These are phyloP conservation scores for Dendrobium nobile DNA, from an alignment of 106 monocot genomes.

Conservation along the genomic window DNA sequence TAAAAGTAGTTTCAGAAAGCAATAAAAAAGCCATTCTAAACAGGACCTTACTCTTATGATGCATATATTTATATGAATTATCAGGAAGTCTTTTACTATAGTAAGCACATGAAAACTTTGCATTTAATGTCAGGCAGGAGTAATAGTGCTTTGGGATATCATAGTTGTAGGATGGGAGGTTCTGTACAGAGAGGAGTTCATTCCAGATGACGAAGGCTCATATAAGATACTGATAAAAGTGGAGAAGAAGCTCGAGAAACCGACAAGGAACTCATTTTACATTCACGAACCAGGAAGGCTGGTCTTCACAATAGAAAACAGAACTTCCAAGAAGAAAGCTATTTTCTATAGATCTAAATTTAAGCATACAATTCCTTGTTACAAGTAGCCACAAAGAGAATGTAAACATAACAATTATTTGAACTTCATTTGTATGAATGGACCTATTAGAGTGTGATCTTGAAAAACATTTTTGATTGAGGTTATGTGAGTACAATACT, in stretches of 20 bases:
- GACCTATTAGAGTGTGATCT: too few species aligned
- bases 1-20: too few species aligned
- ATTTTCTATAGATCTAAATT: constrained; percentile 48
- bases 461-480: too few species aligned
- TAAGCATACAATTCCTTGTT: constrained; percentile 53
- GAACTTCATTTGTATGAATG: too few species aligned
- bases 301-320: constrained; percentile 47
- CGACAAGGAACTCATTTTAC: constrained; percentile 55
- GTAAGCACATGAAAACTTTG: too few species aligned
- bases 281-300: constrained; percentile 67
- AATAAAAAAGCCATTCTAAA: too few species aligned
- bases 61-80: too few species aligned
- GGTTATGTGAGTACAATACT: too few species aligned
- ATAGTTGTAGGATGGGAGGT: constrained; percentile 72
- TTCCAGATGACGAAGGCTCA: constrained; percentile 70
- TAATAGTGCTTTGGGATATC: constrained; percentile 65
- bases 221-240: constrained; percentile 45
- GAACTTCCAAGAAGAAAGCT: constrained; percentile 42
- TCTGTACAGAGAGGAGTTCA: constrained; percentile 59
- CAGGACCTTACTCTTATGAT: too few species aligned
- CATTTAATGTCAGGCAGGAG: constrained; percentile 35
- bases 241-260: constrained; percentile 49
- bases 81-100: too few species aligned
- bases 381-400: constrained; percentile 6
- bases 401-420: neutral